Base-by-base conservation (phyloP, 2,329 filamentous ascomycete genomes). In the Teratosphaeria gauchensis region DNA sequence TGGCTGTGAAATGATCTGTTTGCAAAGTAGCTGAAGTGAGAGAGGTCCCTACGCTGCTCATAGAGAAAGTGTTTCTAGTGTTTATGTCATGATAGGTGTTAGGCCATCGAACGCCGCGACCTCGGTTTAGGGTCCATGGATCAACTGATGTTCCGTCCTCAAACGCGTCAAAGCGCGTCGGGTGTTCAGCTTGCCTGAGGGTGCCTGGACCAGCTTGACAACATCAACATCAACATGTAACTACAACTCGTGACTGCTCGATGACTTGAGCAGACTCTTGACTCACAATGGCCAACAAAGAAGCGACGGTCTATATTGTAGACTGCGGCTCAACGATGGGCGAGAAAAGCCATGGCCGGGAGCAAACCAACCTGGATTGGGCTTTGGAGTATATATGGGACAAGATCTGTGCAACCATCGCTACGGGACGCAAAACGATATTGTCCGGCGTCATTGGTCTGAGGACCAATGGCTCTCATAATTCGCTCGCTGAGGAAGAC, bases 311-410 rank as follows among this genome's bases (percentile, higher is more conserved):
- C 51, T 99, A 94, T 73, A 87, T 99, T 66, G 76, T 99, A 61
- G 94, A 99, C 75, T 79, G 96, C 28, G 92, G 91, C 59, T 79
- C 77, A 68, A 89, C 92, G n/a, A 96, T 95, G 89, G 87, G 81
- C 59, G 79, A 88, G 70, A 82, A 79, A 66, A 83, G 84, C 66
- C 80, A 84, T 75, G 90, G 87, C 30, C 85, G 94, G 64, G 71
- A 78, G 21, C 83, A 92, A 71, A 87, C 87, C 2, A 88, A 97
- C 71, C 82, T 99, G 19, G 90, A 96, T 61, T 99, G 87, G 84
- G 84, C 85, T 54, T 86, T 97, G 84, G 84, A 84, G 62, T 99
- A 96, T 75, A 83, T 97, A 55, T 99, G 92, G 92, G 92, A 97
- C 78, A 94, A 89, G 71, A 88, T 95, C 64, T 87, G 86, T 4